Conservation (phyloP, 345 rosid genomes). For the Carallia pectinifolia region DNA sequence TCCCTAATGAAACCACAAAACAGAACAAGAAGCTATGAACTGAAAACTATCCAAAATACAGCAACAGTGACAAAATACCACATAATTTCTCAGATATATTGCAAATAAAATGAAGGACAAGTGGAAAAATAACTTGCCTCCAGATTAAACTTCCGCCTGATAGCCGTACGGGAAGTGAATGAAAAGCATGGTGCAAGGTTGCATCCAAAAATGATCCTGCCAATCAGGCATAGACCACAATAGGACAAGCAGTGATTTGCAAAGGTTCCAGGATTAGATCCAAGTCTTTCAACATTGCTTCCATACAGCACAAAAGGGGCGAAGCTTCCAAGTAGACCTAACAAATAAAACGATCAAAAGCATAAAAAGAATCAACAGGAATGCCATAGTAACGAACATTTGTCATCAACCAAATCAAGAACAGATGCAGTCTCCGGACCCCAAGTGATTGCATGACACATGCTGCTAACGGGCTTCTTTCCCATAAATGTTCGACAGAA, state of each 20-base stretch:
- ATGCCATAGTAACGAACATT: background rate
- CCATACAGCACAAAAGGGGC: slow-evolving; percentile 92
- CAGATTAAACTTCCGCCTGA: slow-evolving; percentile 80
- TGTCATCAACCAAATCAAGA: background rate
- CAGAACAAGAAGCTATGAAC: background rate
- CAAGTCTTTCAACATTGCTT: slow-evolving; percentile 84
- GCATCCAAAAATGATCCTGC: slow-evolving; percentile 59
- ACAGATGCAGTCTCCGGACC: background rate
- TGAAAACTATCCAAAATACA: background rate
- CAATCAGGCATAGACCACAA: slow-evolving; percentile 67
- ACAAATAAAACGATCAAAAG: background rate
- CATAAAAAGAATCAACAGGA: background rate
- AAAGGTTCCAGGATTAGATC: slow-evolving; percentile 70
- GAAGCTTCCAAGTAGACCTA: slow-evolving; percentile 82
- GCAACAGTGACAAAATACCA: background rate
- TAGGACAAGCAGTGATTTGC: slow-evolving; percentile 78
- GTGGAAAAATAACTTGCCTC: slow-evolving; percentile 52
- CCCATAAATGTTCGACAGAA: too few species aligned
- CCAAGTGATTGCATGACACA: background rate
- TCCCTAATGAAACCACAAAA: background rate
- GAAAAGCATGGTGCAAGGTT: slow-evolving; percentile 95
- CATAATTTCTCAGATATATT: background rate
- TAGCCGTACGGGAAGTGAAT: slow-evolving; percentile 63
- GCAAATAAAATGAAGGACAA: background rate
- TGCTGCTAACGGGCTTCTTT: background rate